These are phyloP conservation scores for Suillus subalutaceus DNA, from an alignment of 768 basidiomycete genomes.

Conservation along the genomic window DNA sequence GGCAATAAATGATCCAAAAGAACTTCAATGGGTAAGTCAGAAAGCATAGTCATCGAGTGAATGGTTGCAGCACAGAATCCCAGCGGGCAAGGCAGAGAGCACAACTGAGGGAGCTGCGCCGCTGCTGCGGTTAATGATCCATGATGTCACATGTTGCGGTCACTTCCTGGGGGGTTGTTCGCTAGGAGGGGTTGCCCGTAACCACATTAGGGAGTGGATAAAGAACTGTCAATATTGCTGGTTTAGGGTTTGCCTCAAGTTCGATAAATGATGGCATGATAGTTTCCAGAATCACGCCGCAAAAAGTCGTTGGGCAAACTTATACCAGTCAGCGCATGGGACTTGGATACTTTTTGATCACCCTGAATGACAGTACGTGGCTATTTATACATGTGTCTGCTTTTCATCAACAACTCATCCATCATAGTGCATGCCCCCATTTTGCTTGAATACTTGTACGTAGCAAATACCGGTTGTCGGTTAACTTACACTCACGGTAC, in stretches of 20 bases:
- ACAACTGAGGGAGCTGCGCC: conserved; percentile 5
- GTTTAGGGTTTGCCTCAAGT: no score
- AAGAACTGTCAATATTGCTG: background rate
- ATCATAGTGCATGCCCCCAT: background rate
- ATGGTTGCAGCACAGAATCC: conserved; percentile 63
- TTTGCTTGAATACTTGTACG: background rate
- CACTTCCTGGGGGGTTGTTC: background rate
- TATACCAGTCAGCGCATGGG: background rate
- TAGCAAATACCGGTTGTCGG: background rate
- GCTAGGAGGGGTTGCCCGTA: background rate
- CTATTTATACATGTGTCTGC: background rate
- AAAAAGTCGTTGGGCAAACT: background rate
- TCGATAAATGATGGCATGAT: background rate
- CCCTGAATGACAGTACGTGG: background rate
- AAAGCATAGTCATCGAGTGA: conserved; percentile 40
- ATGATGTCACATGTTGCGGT: conserved; percentile 13
- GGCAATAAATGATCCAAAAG: conserved; percentile 75
- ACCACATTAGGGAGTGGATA: background rate
- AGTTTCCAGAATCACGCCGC: background rate
- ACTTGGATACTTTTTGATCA: no score
- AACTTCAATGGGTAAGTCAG: conserved; percentile 74
- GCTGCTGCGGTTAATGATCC: conserved; percentile 2
- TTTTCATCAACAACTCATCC: background rate
- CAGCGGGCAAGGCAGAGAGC: conserved; percentile 57
- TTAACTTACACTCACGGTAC: background rate